phyloP scores from a whole-genome alignment of 176 grass and related monocot genomes.

The Eleusine indica region DNA sequence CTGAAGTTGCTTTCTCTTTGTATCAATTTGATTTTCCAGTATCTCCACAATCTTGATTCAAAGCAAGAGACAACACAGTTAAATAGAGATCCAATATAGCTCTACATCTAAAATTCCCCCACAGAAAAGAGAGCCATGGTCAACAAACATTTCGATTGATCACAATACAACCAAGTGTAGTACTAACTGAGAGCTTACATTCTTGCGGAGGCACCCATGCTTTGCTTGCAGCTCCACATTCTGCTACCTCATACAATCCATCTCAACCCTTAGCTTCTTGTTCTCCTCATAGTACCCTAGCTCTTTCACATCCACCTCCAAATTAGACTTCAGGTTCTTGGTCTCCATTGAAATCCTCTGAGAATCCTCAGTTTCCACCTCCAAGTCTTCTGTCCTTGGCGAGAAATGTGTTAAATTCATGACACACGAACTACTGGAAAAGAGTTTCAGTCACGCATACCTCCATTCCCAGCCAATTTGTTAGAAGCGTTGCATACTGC shows the following conservation, averaged over 20 bases:
- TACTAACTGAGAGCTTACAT: no score
- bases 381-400: not conserved
- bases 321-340: conserved; percentile 16
- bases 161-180: no score
- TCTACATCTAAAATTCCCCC: no score
- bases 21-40: not conserved
- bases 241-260: no score
- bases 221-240: no score
- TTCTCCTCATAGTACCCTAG: no score
- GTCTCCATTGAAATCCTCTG: not conserved
- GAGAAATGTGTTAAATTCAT: not conserved
- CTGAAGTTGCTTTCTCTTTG: not conserved
- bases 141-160: not conserved
- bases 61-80: not conserved
- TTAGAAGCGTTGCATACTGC: not conserved
- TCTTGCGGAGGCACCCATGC: no score
- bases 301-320: not conserved
- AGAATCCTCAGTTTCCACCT: not conserved
- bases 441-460: not conserved
- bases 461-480: not conserved
- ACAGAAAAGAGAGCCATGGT: not conserved
- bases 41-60: not conserved
- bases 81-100: no score
- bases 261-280: no score
- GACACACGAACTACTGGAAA: not conserved